Evolutionary conservation across 345 rosid genomes (phyloP).

Genomic region (Clarkia xantiana): DNA sequence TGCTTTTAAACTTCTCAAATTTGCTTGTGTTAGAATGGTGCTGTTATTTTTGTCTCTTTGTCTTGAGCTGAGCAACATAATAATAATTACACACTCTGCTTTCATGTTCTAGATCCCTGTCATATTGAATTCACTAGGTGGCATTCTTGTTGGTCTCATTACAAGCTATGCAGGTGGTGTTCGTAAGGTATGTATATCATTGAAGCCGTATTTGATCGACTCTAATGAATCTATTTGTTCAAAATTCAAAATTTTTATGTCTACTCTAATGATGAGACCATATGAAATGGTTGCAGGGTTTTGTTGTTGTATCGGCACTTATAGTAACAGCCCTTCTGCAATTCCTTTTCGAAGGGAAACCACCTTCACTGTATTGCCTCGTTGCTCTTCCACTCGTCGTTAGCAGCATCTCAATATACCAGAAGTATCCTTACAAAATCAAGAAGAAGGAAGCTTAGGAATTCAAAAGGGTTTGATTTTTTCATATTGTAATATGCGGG

Average conservation of each 20-base stretch:
- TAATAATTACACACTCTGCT: neutral
- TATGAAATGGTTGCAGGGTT: conserved; percentile 41
- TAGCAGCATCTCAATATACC: conserved; percentile 77
- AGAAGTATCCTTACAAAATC: conserved; percentile 58
- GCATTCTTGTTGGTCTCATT: conserved; percentile 90
- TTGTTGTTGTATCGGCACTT: conserved; percentile 89
- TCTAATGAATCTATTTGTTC: no score
- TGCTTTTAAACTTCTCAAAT: no score
- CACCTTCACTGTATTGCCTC: conserved; percentile 61
- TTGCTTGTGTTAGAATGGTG: neutral
- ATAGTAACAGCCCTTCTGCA: conserved; percentile 83
- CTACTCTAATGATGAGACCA: no score
- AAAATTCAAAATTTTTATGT: no score
- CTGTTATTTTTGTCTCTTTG: neutral
- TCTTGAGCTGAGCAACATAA: neutral
- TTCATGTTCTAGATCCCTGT: conserved; percentile 56
- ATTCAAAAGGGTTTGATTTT: no score
- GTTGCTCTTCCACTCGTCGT: conserved; percentile 76
- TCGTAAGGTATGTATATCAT: conserved; percentile 47
- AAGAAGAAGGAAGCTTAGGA: conserved; percentile 58
- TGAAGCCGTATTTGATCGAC: neutral
- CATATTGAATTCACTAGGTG: conserved; percentile 69
- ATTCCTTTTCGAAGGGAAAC: conserved; percentile 82
- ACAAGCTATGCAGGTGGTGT: conserved; percentile 97
- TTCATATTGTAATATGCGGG: no score